Base-by-base conservation (phyloP, 805 yeast species). In the Lachancea kluyveri region DNA sequence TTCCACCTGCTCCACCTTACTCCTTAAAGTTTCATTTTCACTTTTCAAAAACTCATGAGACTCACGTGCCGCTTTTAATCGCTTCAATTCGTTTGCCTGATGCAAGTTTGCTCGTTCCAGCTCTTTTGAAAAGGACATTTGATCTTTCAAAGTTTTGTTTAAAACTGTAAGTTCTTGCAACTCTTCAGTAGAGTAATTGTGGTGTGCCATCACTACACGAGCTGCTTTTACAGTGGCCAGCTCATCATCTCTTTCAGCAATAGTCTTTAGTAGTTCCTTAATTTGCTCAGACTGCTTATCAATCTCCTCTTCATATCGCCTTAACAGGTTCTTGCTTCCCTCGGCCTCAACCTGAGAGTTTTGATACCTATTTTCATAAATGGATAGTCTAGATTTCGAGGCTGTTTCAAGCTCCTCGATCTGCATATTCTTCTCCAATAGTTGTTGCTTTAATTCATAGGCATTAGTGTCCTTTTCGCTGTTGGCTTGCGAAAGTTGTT, bases 21-120 rank as follows among this genome's bases (percentile, higher is more conserved):
- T 65, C 64, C 38, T 70, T 55, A 39, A 28, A 30, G 28, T 43
- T 31, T 38, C 52, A 40, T 46, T 54, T 43, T 47, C 58, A 6
- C 19, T 19, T 36, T 46, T 46, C 48, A 54, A 48, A 29, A 51
- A 53, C 8, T 37, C 25, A 7, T 35, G 40, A 1, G 52, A 44
- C 7, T 54, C 56, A 12, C 32, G 44, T 3, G 39, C 11, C 14
- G 44, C 39, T 17, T 71, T 70, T 15, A 74, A 57, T 7, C 62
- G 59, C 39, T 67, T 67, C 35, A 79, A 64, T 23, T 73, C 68
- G 37, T 65, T 70, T 14, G 73, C 59, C 46, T 79, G 75, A 6
- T 66, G 59, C 31, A 75, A 58, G 38, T 73, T 70, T 39, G 70
- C 68, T 4, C 64, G 60, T 39, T 79, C 85, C 37, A 70, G 45